Evolutionary conservation across 1,284 basidiomycete species (phyloP).

Genomic region (Amylostereum chailletii): DNA sequence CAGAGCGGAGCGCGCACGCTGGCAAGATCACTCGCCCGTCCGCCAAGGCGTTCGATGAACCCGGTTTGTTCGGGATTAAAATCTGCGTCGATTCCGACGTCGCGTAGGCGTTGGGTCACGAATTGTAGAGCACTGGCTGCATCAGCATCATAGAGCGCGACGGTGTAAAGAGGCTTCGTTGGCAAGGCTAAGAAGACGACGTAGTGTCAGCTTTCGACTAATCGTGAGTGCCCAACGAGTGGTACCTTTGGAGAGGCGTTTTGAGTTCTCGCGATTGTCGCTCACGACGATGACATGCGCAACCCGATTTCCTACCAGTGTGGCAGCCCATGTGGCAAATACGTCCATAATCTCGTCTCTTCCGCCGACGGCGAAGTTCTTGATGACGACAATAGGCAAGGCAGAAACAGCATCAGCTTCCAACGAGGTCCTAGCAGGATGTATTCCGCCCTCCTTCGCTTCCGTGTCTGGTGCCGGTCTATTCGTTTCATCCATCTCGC

Average conservation of each 20-base stretch:
- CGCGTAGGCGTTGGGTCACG: conserved; percentile 72
- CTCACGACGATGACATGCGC: conserved; percentile 91
- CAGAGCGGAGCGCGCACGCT: conserved; percentile 37
- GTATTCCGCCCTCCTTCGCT: conserved; percentile 13
- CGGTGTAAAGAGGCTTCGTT: conserved; percentile 74
- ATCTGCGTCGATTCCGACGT: conserved; percentile 43
- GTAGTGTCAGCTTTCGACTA: neutral
- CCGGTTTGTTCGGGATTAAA: conserved; percentile 44
- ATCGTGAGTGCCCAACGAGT: conserved; percentile 4
- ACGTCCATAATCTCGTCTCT: conserved; percentile 70
- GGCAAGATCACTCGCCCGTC: conserved; percentile 81
- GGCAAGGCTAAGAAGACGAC: conserved; percentile 57
- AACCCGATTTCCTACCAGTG: conserved; percentile 60
- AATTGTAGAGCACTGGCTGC: conserved; percentile 71
- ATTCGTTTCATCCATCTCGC: conserved; percentile 25
- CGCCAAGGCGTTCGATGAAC: conserved; percentile 71
- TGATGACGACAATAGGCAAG: conserved; percentile 80
- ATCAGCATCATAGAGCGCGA: conserved; percentile 83
- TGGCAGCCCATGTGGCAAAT: conserved; percentile 82
- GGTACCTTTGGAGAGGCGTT: conserved; percentile 71
- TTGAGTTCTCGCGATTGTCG: conserved; percentile 85
- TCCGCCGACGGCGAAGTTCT: conserved; percentile 65
- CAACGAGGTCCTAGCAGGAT: conserved; percentile 24
- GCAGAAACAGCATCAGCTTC: conserved; percentile 46
- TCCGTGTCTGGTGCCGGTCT: conserved; percentile 16